phyloP scores from a whole-genome alignment of 306 rosid genomes.

The Pterocarpus santalinus region DNA sequence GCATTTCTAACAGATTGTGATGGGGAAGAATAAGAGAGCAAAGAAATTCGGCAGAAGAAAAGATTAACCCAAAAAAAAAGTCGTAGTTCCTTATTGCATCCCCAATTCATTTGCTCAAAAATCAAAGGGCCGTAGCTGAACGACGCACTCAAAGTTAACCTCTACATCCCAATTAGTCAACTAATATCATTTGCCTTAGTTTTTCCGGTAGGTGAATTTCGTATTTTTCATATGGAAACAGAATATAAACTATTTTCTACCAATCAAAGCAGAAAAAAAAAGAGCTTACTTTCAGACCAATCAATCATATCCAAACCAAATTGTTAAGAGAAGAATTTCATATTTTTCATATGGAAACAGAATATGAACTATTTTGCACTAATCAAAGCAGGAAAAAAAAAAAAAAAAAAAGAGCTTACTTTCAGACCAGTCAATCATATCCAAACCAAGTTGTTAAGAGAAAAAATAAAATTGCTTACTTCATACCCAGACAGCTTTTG shows the following conservation, averaged over 20 bases:
- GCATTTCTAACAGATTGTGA: background rate
- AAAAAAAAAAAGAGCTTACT: conserved; percentile 8
- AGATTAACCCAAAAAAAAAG: background rate
- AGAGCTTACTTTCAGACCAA: background rate
- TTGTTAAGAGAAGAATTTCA: background rate
- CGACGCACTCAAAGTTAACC: background rate
- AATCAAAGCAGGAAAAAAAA: background rate
- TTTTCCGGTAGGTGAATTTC: background rate
- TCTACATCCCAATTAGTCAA: background rate
- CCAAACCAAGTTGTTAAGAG: no score
- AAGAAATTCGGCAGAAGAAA: background rate
- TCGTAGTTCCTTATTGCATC: conserved; percentile 13
- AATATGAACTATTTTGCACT: background rate
- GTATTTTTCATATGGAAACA: background rate
- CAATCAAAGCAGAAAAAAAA: conserved; percentile 32
- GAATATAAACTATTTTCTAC: background rate
- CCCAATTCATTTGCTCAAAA: background rate
- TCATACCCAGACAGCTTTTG: background rate
- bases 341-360: background rate
- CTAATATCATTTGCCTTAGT: background rate
- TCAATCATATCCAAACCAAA: no score
- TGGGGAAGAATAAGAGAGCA: background rate
- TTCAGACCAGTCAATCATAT: no score
- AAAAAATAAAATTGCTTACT: background rate
- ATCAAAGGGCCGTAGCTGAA: background rate